phyloP scores from a whole-genome alignment of 116 monocot genomes.

The Papilionanthe hybrid region DNA sequence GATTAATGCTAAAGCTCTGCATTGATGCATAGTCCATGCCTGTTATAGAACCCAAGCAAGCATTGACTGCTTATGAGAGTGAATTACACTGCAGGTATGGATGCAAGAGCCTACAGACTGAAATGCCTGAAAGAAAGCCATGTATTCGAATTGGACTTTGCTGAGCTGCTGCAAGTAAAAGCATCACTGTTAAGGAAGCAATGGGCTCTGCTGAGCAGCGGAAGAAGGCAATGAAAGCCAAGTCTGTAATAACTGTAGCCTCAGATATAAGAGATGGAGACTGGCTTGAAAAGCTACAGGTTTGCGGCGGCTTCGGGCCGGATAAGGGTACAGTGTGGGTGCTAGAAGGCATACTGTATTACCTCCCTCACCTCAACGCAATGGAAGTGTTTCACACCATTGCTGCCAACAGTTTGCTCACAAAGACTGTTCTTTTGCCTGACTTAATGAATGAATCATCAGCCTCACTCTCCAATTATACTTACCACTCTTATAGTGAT shows the following conservation, averaged over 20 bases:
- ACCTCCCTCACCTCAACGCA: conserved; percentile 57
- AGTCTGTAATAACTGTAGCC: conserved; percentile 52
- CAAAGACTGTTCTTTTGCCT: conserved; percentile 58
- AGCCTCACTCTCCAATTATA: conserved; percentile 37
- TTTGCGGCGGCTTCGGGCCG: conserved; percentile 40
- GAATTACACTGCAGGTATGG: conserved; percentile 54
- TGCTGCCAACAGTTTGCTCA: conserved; percentile 24
- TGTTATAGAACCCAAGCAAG: no score
- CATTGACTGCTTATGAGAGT: no score
- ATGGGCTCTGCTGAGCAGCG: conserved; percentile 23
- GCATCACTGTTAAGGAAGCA: conserved; percentile 54
- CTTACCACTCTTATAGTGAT: conserved; percentile 70
- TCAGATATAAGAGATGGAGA: conserved; percentile 59
- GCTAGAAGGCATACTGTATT: conserved; percentile 86
- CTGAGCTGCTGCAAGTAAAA: conserved; percentile 66
- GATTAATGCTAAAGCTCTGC: not conserved
- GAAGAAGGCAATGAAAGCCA: conserved; percentile 33
- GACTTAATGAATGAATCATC: conserved; percentile 89
- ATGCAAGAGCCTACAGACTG: conserved; percentile 85
- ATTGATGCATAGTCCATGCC: not conserved
- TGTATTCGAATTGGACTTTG: conserved; percentile 92
- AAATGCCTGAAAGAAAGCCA: conserved; percentile 54
- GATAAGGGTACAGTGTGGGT: conserved; percentile 75
- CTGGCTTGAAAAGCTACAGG: conserved; percentile 64
- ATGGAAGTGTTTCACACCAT: conserved; percentile 69